Evolutionary conservation across 2,329 filamentous ascomycete species (phyloP), one percentile per base, ranked within the genome.

Genomic region (Xylariales sp.): DNA sequence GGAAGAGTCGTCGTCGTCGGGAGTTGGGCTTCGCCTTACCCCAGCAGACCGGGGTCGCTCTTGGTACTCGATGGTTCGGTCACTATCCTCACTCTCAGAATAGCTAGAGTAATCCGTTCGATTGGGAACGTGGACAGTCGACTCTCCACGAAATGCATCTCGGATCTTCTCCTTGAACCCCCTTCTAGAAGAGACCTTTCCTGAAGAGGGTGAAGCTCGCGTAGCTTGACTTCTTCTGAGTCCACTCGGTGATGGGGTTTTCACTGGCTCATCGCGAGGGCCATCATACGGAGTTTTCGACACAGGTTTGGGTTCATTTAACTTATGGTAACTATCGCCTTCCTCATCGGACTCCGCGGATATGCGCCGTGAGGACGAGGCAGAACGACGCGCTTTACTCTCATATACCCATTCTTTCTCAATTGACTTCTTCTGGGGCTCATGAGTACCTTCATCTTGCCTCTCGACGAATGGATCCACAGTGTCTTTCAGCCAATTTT

Each of bases 61-160:
- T 58, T 61, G 63, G 50, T 68, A 71, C 52, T 77, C 76, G 12
- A 76, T 69, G 9, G 77, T 75, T 10, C 67, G 72, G 7, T 79
- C 73, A 46, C 64, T 69, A 23, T 76, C 73, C 45, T 77, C 71
- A 59, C 78, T 75, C 18, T 84, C 80, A 65, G 85, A 81, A 36
- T 80, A 83, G 59, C 83, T 85, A 45, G 84, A 82, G 67, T 87
- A 87, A 32, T 82, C 80, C 67, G 81, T 80, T 1, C 83, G 81
- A 14, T 81, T 81, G 5, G 83, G 78, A 23, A 80, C 79, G 65
- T 84, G 81, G 9, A 81, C 81, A 3, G 78, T 82, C 1, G 88
- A 90, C 75, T 90, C 87, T 36, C 89, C 89, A 46, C 84, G 84
- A 73, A 91, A 90, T 3, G 88, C 89, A 68, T 89, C 87, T 62